Evolutionary conservation across 2,329 filamentous ascomycete genomes (phyloP).

Genomic region (Lizonia empirigonia): DNA sequence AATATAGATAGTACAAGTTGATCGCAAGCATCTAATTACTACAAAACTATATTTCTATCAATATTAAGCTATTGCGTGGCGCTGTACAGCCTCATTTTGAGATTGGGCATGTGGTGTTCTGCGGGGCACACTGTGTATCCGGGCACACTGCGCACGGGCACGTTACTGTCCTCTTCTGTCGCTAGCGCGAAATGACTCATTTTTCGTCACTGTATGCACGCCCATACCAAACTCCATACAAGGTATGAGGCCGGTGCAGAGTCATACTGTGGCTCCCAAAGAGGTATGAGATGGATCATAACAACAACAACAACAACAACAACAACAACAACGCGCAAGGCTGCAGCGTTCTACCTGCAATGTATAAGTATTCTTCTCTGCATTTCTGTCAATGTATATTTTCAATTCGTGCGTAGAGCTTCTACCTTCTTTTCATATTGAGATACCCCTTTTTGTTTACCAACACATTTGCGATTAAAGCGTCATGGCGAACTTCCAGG

Average conservation of each 20-base stretch:
- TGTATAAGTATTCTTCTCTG: conserved; percentile 6
- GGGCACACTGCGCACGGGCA: too few relatives aligned
- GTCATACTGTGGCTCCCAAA: conserved; percentile 21
- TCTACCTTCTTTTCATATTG: background rate
- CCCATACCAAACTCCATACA: background rate
- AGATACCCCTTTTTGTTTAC: conserved; percentile 17
- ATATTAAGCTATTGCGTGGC: too few relatives aligned
- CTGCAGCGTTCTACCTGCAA: background rate
- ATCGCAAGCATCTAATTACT: too few relatives aligned
- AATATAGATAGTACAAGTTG: too few relatives aligned
- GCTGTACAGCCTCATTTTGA: too few relatives aligned
- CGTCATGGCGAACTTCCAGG: conserved; percentile 27
- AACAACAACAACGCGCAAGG: background rate
- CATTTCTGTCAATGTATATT: background rate
- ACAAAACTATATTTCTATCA: too few relatives aligned
- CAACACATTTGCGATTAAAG: background rate
- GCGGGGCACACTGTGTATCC: too few relatives aligned
- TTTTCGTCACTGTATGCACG: conserved; percentile 22
- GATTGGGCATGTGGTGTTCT: too few relatives aligned
- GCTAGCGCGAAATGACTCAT: conserved; percentile 38
- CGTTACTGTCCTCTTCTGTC: background rate
- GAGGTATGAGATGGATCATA: background rate
- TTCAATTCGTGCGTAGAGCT: background rate
- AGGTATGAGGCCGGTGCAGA: conserved; percentile 2
- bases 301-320: background rate